These are phyloP conservation scores for Nannochloris sp. DNA, from an alignment of 139 green algal genomes.

Conservation along the genomic window DNA sequence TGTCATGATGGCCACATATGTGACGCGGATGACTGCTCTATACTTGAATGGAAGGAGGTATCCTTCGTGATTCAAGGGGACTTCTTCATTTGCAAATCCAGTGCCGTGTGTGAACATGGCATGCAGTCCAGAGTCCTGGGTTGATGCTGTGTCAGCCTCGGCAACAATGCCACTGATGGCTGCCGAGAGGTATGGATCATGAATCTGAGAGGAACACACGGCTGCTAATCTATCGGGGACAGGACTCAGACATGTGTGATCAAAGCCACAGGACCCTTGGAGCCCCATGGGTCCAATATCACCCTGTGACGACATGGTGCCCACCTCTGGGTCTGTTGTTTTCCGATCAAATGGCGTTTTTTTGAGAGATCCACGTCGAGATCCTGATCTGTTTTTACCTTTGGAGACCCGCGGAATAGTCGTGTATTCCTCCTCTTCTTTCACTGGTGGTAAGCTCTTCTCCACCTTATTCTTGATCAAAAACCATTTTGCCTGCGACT, in stretches of 20 bases:
- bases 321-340: too few species aligned
- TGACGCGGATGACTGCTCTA: neutral
- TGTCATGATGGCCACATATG: constrained; percentile 19
- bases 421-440: neutral
- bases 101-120: constrained; percentile 11
- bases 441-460: neutral
- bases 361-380: too few species aligned
- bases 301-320: too few species aligned
- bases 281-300: too few species aligned
- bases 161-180: neutral
- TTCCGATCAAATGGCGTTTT: too few species aligned
- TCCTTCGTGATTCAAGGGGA: constrained; percentile 15
- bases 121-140: neutral
- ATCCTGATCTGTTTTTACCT: too few species aligned
- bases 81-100: constrained; percentile 16
- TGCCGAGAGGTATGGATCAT: too few species aligned
- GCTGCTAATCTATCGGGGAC: too few species aligned
- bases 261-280: too few species aligned
- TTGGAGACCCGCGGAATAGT: neutral
- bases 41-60: neutral
- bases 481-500: constrained; percentile 10
- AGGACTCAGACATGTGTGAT: too few species aligned
- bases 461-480: neutral
- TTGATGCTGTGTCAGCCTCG: neutral
- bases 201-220: too few species aligned